Evolutionary conservation across 306 rosid genomes (phyloP).

Genomic region (Carpinus viminea): DNA sequence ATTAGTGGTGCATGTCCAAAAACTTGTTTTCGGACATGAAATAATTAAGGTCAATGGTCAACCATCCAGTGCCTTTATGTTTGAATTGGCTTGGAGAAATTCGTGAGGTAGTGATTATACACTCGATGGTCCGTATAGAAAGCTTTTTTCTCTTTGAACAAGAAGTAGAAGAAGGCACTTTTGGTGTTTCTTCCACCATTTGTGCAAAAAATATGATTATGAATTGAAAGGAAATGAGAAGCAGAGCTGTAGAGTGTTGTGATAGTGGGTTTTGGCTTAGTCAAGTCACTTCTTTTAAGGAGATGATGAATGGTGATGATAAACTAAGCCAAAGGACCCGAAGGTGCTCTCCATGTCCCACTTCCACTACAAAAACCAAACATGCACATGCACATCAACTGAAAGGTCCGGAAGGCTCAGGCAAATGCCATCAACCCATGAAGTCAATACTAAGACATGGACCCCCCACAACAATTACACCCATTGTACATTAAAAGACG

Average conservation of each 20-base stretch:
- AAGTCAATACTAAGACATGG: neutral
- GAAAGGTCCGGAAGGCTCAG: no score
- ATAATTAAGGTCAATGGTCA: neutral
- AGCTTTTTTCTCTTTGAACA: conserved; percentile 35
- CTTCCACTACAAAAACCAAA: conserved; percentile 32
- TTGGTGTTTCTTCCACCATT: conserved; percentile 24
- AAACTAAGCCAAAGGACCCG: no score
- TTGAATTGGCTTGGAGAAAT: neutral
- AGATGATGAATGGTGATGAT: conserved; percentile 28
- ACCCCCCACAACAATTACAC: neutral
- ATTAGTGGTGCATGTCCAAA: neutral
- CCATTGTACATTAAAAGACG: conserved; percentile 28
- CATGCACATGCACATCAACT: conserved; percentile 24
- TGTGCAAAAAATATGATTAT: neutral
- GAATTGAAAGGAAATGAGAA: no score
- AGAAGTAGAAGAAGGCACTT: conserved; percentile 24
- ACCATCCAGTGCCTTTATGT: neutral
- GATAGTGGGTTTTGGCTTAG: conserved; percentile 31
- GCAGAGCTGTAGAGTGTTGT: neutral
- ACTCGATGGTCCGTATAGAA: conserved; percentile 40
- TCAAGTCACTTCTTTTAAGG: conserved; percentile 73
- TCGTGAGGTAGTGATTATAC: conserved; percentile 25
- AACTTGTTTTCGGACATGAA: neutral
- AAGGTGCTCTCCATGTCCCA: conserved; percentile 25
- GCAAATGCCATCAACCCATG: neutral